Evolutionary conservation across 371 early-diverging fungal species (phyloP).

Genomic region (Mortierella sp.): DNA sequence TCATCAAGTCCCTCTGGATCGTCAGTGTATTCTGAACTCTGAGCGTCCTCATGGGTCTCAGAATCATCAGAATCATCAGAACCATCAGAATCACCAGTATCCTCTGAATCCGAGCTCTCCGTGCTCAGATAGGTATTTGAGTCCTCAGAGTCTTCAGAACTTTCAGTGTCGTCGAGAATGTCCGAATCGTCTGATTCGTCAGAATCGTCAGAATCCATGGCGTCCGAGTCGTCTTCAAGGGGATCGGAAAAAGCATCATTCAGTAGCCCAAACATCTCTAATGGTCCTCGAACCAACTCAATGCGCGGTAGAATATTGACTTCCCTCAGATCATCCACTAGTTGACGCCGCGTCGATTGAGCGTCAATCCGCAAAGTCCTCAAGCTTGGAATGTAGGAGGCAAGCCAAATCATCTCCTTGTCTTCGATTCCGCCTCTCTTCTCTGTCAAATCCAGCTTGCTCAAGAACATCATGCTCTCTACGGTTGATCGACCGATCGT

Average conservation of each 20-base stretch:
- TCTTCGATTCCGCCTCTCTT: background rate
- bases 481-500: background rate
- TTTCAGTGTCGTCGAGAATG: background rate
- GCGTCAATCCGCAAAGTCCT: conserved; percentile 1
- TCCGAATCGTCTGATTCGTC: background rate
- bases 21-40: background rate
- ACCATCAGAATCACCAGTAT: background rate
- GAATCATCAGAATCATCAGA: background rate
- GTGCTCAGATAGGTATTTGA: background rate
- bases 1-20: background rate
- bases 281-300: background rate
- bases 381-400: background rate
- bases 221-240: background rate
- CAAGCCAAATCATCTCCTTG: conserved; percentile 14
- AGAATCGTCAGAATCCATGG: background rate
- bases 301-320: background rate
- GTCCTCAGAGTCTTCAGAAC: background rate
- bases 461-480: conserved; percentile 4
- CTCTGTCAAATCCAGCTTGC: background rate
- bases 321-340: background rate
- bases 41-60: background rate
- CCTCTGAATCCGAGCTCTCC: background rate
- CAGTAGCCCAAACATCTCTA: no score
- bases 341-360: background rate
- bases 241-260: no score